Base-by-base conservation (phyloP, 208 protist genomes). In the Angomonas desouzai region DNA sequence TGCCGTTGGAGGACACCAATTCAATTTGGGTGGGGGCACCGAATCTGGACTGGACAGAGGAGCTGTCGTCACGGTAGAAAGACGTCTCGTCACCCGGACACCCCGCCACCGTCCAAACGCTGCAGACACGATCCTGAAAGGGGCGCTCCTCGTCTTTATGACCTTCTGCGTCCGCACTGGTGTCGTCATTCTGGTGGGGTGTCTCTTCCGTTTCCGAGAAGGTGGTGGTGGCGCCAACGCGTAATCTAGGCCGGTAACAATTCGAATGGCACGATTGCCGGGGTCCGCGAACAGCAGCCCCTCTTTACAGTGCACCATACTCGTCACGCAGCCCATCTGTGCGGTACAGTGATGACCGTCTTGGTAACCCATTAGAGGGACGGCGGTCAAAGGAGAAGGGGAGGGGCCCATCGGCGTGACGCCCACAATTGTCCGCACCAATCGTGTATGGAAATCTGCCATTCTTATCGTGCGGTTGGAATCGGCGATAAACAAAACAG, bases 401-500 rank as follows among this genome's bases (percentile, higher is more conserved):
- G 11, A 10, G 10, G 13, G 29, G 3, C 23, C 20, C 30, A 16
- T 25, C 40, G 58, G 20, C 7, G 22, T 1, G 25, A 3, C 9
- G 22, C 38, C 38, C 10, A 62, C n/a, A 34, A 85, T 49, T 13
- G 78, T 80, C 27, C 74, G 74, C 4, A 85, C 78, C 47, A 77
- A n/a, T 48, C 22, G 57, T 25, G 29, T 78, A 13, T 22, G 18
- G 49, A 85, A 80, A 51, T 85, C 48, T 23, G 72, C 73, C 11
- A 72, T 48, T 2, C 78, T 60, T 22, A 85, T 77, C 0, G 70
- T 58, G 59, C 77, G 63, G 38, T 85, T 85, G 22, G 70, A 32
- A 59, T 85, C 78, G 57, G 70, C 77, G 28, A 85, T 75, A 70
- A 85, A 85, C 23, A 85, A 61, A 0, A 77, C 48, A 18, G 18